These are phyloP conservation scores for Austroboletus novae-zelandiae DNA, from an alignment of 1,284 basidiomycete genomes.

Conservation along the genomic window DNA sequence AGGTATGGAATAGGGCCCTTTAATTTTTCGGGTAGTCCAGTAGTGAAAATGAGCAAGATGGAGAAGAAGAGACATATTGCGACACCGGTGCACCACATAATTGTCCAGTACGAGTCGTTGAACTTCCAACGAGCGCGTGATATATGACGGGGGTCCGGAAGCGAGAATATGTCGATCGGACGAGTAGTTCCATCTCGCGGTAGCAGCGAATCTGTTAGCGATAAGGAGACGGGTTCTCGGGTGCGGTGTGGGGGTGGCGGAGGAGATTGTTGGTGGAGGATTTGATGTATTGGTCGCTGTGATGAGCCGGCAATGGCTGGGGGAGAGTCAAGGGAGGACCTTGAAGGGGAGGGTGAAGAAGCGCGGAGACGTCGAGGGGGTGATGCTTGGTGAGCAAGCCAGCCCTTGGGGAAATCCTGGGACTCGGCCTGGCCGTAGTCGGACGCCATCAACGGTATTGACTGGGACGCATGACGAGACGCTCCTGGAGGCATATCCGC, in stretches of 20 bases:
- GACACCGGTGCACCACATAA: conserved; percentile 60
- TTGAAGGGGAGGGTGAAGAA: conserved; percentile 47
- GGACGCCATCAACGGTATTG: conserved; percentile 50
- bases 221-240: conserved; percentile 49
- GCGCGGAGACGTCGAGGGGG: conserved; percentile 39
- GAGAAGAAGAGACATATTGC: conserved; percentile 59
- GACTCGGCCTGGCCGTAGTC: conserved; percentile 38
- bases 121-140: conserved; percentile 62
- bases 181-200: conserved; percentile 63
- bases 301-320: conserved; percentile 23
- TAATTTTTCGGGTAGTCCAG: conserved; percentile 39
- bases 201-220: conserved; percentile 69
- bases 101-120: conserved; percentile 70
- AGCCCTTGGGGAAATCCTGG: conserved; percentile 50
- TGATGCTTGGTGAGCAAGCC: conserved; percentile 68
- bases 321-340: conserved; percentile 51
- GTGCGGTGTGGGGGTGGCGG: conserved; percentile 36
- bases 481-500: conserved; percentile 36
- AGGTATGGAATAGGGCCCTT: conserved; percentile 57
- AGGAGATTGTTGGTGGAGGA: conserved; percentile 23
- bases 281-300: conserved; percentile 7
- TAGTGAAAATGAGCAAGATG: conserved; percentile 61
- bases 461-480: conserved; percentile 44
- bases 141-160: conserved; percentile 69
- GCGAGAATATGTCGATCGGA: conserved; percentile 64